Conservation (phyloP, 148 eudicot species). For the Fagopyrum homotropicum region DNA sequence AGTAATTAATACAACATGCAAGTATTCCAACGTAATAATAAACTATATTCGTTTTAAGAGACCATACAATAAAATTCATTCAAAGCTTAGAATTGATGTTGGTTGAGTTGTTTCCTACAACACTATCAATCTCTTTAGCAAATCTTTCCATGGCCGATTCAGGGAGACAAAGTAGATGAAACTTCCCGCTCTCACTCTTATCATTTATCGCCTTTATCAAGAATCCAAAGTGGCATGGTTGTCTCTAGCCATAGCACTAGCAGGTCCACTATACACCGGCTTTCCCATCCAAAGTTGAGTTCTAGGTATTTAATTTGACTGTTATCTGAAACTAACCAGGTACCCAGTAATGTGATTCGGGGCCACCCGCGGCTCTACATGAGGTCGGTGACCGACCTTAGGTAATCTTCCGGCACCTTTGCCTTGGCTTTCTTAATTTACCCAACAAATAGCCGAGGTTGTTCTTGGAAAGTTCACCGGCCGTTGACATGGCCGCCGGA, state of each 20-base stretch:
- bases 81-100: neutral
- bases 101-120: neutral
- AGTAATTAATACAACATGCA: no score
- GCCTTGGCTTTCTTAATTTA: conserved; percentile 18
- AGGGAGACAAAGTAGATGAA: neutral
- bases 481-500: no score
- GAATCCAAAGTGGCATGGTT: neutral
- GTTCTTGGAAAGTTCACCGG: no score
- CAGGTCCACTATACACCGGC: conserved; percentile 19
- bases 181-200: neutral
- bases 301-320: neutral
- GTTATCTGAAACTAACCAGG: conserved; percentile 14
- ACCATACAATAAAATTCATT: neutral
- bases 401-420: conserved; percentile 17
- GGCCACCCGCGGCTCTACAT: conserved; percentile 8
- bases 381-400: conserved; percentile 11
- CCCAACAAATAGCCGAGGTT: conserved; percentile 16
- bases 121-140: neutral
- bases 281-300: conserved; percentile 25
- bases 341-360: neutral
- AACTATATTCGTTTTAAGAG: no score
- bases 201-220: neutral
- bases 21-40: no score
- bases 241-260: neutral
- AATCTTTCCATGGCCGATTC: neutral